phyloP scores from a whole-genome alignment of 2,329 filamentous ascomycete species.

The Pseudogymnoascus sp. region DNA sequence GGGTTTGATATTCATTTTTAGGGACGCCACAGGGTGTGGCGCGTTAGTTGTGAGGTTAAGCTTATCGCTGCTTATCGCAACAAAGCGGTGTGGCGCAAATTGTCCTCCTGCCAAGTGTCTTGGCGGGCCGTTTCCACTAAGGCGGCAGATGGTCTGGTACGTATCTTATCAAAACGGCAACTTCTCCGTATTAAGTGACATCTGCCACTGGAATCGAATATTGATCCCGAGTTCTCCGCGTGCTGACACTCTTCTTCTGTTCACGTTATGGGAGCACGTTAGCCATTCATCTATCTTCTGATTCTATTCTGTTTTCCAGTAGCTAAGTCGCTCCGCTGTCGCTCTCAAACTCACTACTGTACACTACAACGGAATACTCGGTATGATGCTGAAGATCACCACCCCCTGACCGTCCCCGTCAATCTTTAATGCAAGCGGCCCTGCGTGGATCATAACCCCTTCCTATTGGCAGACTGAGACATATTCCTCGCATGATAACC shows the following conservation, averaged over 20 bases:
- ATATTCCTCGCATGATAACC: slow-evolving; percentile 4
- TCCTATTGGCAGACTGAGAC: not conserved
- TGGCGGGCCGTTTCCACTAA: not conserved
- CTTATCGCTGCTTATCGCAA: not conserved
- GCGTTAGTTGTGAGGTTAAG: not conserved
- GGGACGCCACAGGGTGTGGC: not conserved
- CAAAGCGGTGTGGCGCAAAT: not conserved
- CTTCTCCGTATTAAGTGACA: not conserved
- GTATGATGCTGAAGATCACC: not conserved
- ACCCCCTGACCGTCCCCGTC: not conserved
- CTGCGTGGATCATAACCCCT: slow-evolving; percentile 2
- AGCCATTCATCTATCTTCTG: not conserved
- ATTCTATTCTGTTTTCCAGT: not conserved
- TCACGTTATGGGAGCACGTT: not conserved
- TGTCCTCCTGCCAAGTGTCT: slow-evolving; percentile 4
- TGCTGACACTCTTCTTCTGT: not conserved
- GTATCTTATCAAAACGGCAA: not conserved
- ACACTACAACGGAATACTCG: not conserved
- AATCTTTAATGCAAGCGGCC: slow-evolving; percentile 5
- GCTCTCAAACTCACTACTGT: not conserved
- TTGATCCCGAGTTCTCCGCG: not conserved
- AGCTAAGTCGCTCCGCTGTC: not conserved
- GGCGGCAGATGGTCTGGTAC: not conserved
- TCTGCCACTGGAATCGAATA: not conserved
- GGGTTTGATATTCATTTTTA: slow-evolving; percentile 8